Evolutionary conservation across 805 yeast species (phyloP).

Genomic region (Metschnikowia santaceciliae): DNA sequence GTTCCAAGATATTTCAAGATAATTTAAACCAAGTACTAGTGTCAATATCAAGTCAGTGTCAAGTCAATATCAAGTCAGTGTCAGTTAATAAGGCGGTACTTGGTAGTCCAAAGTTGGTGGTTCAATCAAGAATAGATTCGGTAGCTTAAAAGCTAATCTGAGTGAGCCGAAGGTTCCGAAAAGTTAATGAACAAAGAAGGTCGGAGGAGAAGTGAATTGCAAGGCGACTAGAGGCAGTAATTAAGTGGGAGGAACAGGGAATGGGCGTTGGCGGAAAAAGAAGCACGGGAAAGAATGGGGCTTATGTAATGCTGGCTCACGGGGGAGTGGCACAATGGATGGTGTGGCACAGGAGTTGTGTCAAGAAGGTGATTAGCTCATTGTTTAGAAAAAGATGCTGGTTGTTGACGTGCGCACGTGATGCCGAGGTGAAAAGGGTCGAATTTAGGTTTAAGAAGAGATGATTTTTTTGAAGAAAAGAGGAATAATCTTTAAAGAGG

Average conservation of each 20-base stretch:
- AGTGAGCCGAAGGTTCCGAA: background rate
- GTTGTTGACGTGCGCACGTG: constrained; percentile 3
- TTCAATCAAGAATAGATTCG: too few relatives aligned
- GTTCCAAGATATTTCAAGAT: too few relatives aligned
- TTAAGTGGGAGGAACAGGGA: background rate
- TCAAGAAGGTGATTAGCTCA: background rate
- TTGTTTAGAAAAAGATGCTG: constrained; percentile 1
- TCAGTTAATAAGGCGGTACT: too few relatives aligned
- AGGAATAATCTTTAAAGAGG: too few relatives aligned
- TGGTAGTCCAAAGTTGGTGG: too few relatives aligned
- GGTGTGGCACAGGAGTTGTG: background rate
- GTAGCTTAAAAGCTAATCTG: too few relatives aligned
- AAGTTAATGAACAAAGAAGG: background rate
- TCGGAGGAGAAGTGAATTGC: background rate
- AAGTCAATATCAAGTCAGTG: too few relatives aligned
- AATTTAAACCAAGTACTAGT: too few relatives aligned
- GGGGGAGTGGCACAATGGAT: background rate
- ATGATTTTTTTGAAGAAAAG: too few relatives aligned
- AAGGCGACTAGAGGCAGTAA: background rate
- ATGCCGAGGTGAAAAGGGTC: background rate
- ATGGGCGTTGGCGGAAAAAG: background rate
- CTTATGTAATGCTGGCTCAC: background rate
- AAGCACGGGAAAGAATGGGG: background rate
- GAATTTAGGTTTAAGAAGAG: too few relatives aligned
- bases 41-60: too few relatives aligned